Evolutionary conservation across 306 rosid species (phyloP).

Genomic region (Rosa lucieae): DNA sequence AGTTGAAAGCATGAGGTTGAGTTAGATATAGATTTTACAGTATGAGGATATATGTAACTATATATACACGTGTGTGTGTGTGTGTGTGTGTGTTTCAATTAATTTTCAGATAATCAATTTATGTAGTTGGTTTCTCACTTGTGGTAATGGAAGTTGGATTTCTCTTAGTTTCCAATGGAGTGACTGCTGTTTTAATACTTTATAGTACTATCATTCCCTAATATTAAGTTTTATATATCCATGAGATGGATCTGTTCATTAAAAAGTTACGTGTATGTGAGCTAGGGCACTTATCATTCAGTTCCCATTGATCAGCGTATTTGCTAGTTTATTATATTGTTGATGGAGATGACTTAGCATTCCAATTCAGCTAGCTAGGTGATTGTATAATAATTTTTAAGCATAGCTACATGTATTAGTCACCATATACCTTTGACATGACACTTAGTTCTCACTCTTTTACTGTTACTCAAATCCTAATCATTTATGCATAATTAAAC

Average conservation of each 20-base stretch:
- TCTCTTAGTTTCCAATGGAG: not conserved
- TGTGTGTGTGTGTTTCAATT: not conserved
- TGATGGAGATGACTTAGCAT: not conserved
- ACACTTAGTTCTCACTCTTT: not conserved
- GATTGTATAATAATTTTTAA: not conserved
- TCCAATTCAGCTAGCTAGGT: not conserved
- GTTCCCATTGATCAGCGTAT: not conserved
- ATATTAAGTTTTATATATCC: not conserved
- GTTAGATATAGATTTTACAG: not conserved
- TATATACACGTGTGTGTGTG: not conserved
- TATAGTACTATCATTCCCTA: not conserved
- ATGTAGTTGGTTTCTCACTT: not conserved
- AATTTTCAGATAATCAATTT: not conserved
- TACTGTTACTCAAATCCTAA: not conserved
- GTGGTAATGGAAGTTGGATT: not conserved
- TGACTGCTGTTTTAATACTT: not conserved
- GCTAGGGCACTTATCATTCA: not conserved
- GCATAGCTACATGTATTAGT: not conserved
- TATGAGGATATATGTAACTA: no score
- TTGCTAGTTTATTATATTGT: not conserved
- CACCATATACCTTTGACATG: not conserved
- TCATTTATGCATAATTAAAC: not conserved
- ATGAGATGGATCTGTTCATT: not conserved
- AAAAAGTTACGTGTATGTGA: not conserved
- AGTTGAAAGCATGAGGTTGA: not conserved